A percentile compares a stretch with the other conserved stretches of the same genome.
Evolutionary conservation across 202 grass and related monocot genomes (phyloP).

Genomic region (Hordeum pubiflorum): DNA sequence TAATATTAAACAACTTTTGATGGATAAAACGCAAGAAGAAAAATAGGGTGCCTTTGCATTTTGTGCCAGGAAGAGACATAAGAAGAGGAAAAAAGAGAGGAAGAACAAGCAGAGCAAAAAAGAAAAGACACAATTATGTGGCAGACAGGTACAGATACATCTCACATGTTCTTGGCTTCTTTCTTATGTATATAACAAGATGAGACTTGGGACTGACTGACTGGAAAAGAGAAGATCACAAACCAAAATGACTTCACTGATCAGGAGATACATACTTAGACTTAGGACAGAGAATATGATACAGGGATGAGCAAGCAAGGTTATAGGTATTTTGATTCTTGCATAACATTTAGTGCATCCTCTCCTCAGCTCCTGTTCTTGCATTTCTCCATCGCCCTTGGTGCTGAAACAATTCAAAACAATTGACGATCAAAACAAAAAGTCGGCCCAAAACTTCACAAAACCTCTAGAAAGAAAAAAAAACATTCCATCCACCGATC

Average conservation of each 20-base stretch:
- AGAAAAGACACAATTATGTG: constrained; percentile 38
- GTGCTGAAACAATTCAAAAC: constrained; percentile 39
- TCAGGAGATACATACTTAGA: constrained; percentile 36
- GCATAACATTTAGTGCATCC: neutral
- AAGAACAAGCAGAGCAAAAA: constrained; percentile 28
- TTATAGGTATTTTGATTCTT: constrained; percentile 15
- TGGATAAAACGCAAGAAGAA: constrained; percentile 28
- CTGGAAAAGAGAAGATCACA: constrained; percentile 33
- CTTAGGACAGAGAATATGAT: constrained; percentile 34
- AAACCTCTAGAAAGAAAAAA: neutral
- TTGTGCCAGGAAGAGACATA: constrained; percentile 26
- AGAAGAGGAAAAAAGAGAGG: neutral
- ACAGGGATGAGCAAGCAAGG: constrained; percentile 44
- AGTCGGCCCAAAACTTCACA: neutral
- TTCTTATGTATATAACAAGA: constrained; percentile 50
- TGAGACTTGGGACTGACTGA: constrained; percentile 34
- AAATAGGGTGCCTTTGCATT: constrained; percentile 30
- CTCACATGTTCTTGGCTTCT: constrained; percentile 41
- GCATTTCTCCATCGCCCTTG: constrained; percentile 86
- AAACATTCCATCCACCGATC: neutral
- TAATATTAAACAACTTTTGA: constrained; percentile 38
- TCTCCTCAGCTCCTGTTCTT: constrained; percentile 67
- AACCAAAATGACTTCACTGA: constrained; percentile 44
- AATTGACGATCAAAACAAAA: neutral
- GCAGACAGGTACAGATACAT: constrained; percentile 32